Evolutionary conservation across 805 yeast genomes (phyloP).

Genomic region (Priceomyces haplophilus): DNA sequence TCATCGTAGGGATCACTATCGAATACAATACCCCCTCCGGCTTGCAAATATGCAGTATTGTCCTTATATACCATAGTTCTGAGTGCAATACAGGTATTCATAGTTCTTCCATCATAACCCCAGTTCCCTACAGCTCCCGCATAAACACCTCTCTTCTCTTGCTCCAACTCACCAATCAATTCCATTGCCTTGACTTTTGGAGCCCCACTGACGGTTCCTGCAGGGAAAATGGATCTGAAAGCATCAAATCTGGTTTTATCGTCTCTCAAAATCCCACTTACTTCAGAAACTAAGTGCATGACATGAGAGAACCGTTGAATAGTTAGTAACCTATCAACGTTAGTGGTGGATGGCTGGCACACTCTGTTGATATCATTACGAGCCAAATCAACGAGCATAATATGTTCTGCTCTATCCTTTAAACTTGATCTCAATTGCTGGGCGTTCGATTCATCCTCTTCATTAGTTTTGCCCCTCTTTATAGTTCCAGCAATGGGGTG

Average conservation of each 20-base stretch:
- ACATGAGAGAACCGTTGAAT: slow-evolving; percentile 96
- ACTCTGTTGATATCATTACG: slow-evolving; percentile 93
- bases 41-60: slow-evolving; percentile 88
- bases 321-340: slow-evolving; percentile 82
- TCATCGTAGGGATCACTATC: slow-evolving; percentile 96
- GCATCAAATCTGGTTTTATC: slow-evolving; percentile 94
- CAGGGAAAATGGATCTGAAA: slow-evolving; percentile 96
- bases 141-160: slow-evolving; percentile 91
- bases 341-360: slow-evolving; percentile 82
- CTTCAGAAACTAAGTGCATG: slow-evolving; percentile 93
- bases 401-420: slow-evolving; percentile 97
- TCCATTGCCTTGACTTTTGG: slow-evolving; percentile 98
- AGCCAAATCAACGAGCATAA: slow-evolving; percentile 97
- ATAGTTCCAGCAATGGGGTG: slow-evolving; percentile 99
- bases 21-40: slow-evolving; percentile 97
- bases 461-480: slow-evolving; percentile 81
- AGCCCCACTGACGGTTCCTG: slow-evolving; percentile 98
- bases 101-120: slow-evolving; percentile 91
- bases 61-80: slow-evolving; percentile 96
- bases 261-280: slow-evolving; percentile 80
- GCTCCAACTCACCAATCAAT: slow-evolving; percentile 81
- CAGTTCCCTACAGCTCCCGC: slow-evolving; percentile 99
- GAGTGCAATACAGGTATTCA: slow-evolving; percentile 97
- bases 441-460: slow-evolving; percentile 88
- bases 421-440: slow-evolving; percentile 65